Percentiles rank a stretch among this genome's conserved stretches.
These are phyloP conservation scores for Tylopilus subfusipes DNA, from an alignment of 768 basidiomycete species.

Conservation along the genomic window DNA sequence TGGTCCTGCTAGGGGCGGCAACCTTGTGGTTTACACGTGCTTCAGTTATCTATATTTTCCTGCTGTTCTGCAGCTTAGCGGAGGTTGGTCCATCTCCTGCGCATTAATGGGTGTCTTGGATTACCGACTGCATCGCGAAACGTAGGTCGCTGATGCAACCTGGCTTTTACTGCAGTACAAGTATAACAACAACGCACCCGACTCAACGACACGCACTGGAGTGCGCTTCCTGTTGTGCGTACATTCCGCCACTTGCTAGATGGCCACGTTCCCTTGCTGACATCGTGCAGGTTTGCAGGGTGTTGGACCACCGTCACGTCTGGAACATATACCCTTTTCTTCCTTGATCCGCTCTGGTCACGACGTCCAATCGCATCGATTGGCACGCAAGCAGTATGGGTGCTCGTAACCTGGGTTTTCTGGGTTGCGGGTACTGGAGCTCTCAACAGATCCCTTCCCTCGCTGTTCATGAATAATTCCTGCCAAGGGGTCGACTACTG, in stretches of 20 bases:
- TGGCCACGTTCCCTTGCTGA: constrained; percentile 4
- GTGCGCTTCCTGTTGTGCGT: constrained; percentile 50
- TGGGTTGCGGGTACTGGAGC: constrained; percentile 58
- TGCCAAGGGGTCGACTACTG: constrained; percentile 51
- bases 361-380: constrained; percentile 51
- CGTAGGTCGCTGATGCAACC: constrained; percentile 49
- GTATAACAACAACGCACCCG: constrained; percentile 51
- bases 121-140: not conserved
- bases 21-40: constrained; percentile 21
- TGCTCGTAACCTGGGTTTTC: constrained; percentile 53
- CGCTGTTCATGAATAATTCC: constrained; percentile 36
- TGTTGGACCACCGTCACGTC: constrained; percentile 60
- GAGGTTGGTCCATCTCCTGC: constrained; percentile 38
- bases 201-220: constrained; percentile 40
- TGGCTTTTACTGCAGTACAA: constrained; percentile 60
- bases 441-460: constrained; percentile 48
- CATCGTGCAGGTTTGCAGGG: constrained; percentile 45
- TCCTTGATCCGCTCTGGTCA: constrained; percentile 58
- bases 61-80: constrained; percentile 47
- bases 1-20: not conserved
- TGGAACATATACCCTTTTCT: constrained; percentile 51
- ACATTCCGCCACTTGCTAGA: not conserved
- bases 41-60: constrained; percentile 48
- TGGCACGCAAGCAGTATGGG: constrained; percentile 59
- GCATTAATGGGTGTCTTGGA: not conserved